Percentiles rank a stretch among this genome's conserved stretches.
phyloP scores from a whole-genome alignment of 1,139 yeast species.

The Scheffersomyces parashehatae region DNA sequence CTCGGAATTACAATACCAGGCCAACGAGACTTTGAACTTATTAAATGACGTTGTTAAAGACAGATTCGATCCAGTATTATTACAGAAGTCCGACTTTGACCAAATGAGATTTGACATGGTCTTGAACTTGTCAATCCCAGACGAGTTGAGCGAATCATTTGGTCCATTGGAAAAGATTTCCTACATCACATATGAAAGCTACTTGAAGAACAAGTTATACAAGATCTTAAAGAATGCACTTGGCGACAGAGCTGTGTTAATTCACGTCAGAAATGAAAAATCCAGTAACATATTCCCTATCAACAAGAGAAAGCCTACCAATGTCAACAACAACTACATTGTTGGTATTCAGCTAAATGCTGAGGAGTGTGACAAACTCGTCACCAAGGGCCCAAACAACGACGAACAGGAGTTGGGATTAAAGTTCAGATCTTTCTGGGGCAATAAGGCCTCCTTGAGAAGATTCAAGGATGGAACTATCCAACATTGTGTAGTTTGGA shows the following conservation, averaged over 20 bases:
- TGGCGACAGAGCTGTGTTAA: constrained; percentile 60
- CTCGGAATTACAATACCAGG: constrained; percentile 59
- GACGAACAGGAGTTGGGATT: constrained; percentile 57
- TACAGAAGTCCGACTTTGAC: constrained; percentile 59
- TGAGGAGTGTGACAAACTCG: constrained; percentile 72
- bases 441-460: constrained; percentile 78
- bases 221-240: constrained; percentile 63
- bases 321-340: constrained; percentile 33
- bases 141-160: constrained; percentile 44
- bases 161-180: constrained; percentile 76
- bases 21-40: constrained; percentile 64
- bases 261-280: constrained; percentile 36
- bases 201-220: constrained; percentile 59
- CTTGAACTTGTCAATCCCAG: constrained; percentile 50
- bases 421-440: constrained; percentile 87
- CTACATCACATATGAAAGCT: constrained; percentile 69
- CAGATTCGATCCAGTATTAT: constrained; percentile 81
- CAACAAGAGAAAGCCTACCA: constrained; percentile 56
- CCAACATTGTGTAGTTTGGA: constrained; percentile 89
- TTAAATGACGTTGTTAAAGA: constrained; percentile 81
- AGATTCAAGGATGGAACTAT: constrained; percentile 90
- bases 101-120: constrained; percentile 67
- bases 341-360: constrained; percentile 75
- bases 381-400: constrained; percentile 83
- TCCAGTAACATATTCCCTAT: constrained; percentile 43